These are phyloP conservation scores for Calonectria pseudoreteaudii DNA, from an alignment of 2,329 filamentous ascomycete species.

Conservation along the genomic window DNA sequence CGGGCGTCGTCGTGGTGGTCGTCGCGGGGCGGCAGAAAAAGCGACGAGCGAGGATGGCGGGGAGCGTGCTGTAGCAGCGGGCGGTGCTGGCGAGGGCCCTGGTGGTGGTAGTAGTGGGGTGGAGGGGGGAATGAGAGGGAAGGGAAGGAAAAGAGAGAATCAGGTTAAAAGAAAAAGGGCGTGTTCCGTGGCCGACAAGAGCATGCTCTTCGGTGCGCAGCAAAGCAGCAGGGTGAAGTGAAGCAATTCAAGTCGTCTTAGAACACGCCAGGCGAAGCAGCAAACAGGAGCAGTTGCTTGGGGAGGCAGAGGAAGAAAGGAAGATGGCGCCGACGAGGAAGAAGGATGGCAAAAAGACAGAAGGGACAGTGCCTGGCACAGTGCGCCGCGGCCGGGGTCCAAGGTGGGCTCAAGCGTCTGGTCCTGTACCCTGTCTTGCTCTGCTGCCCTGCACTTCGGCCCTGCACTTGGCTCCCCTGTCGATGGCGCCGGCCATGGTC, in stretches of 20 bases:
- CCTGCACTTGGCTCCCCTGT: slow-evolving; percentile 28
- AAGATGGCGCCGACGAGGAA: slow-evolving; percentile 32
- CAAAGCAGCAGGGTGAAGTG: slow-evolving; percentile 35
- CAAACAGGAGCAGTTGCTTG: slow-evolving; percentile 38
- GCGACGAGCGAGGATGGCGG: slow-evolving; percentile 39
- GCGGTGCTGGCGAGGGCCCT: slow-evolving; percentile 29
- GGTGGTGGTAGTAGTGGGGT: slow-evolving; percentile 39
- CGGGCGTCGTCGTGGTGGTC: slow-evolving; percentile 42
- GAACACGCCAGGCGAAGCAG: slow-evolving; percentile 42
- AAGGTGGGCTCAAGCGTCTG: slow-evolving; percentile 19
- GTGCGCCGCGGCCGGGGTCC: slow-evolving; percentile 14
- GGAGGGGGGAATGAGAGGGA: slow-evolving; percentile 27
- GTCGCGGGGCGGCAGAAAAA: slow-evolving; percentile 42
- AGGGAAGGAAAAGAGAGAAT: slow-evolving; percentile 30
- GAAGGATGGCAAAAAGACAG: slow-evolving; percentile 33
- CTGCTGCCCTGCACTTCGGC: slow-evolving; percentile 16
- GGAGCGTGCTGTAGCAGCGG: slow-evolving; percentile 22
- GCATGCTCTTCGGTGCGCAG: slow-evolving; percentile 42
- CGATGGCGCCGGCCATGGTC: slow-evolving; percentile 23
- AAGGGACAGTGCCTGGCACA: slow-evolving; percentile 28
- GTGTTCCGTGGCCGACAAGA: slow-evolving; percentile 43
- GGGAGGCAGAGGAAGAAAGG: slow-evolving; percentile 36
- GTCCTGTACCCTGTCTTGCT: slow-evolving; percentile 19
- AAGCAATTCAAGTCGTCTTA: slow-evolving; percentile 46
- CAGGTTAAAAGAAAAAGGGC: slow-evolving; percentile 36